phyloP scores from a whole-genome alignment of 2,329 filamentous ascomycete species.

The Lasiodiplodia sp. region DNA sequence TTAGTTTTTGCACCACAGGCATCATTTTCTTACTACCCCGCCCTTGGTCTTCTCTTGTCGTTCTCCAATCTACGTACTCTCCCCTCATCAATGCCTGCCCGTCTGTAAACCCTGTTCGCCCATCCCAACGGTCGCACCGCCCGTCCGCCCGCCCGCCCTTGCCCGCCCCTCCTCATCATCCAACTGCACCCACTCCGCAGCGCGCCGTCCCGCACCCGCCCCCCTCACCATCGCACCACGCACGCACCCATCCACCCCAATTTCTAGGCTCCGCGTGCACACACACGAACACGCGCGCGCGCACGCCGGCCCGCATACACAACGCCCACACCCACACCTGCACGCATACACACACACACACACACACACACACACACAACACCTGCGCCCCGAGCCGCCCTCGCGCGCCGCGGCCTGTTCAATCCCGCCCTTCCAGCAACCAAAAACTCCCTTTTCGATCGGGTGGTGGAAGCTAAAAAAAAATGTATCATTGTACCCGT shows the following conservation, averaged over 20 bases:
- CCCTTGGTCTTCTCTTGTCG: background rate
- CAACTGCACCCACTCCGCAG: background rate
- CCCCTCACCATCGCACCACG: background rate
- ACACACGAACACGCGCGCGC: background rate
- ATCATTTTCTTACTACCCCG: conserved; percentile 2
- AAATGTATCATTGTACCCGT: too few species aligned
- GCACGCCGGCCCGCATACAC: too few species aligned
- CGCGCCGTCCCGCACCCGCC: conserved; percentile 9
- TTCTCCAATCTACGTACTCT: background rate
- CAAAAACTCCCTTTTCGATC: too few species aligned
- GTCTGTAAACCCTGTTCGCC: background rate
- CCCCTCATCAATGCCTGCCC: background rate
- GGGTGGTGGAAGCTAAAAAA: too few species aligned
- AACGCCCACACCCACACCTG: too few species aligned
- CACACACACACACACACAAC: too few species aligned
- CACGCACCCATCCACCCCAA: background rate
- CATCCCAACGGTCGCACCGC: background rate
- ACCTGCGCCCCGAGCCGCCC: too few species aligned
- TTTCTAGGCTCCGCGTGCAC: background rate
- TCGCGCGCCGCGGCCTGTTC: too few species aligned
- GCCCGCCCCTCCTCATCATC: background rate
- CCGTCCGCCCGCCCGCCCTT: background rate
- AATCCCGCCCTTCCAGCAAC: too few species aligned
- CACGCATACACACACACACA: too few species aligned
- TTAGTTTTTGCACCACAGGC: background rate